Percentiles rank a stretch among this genome's conserved stretches.
Conservation (phyloP, 495 filamentous ascomycete genomes). For the Aspergillus cristatus region DNA sequence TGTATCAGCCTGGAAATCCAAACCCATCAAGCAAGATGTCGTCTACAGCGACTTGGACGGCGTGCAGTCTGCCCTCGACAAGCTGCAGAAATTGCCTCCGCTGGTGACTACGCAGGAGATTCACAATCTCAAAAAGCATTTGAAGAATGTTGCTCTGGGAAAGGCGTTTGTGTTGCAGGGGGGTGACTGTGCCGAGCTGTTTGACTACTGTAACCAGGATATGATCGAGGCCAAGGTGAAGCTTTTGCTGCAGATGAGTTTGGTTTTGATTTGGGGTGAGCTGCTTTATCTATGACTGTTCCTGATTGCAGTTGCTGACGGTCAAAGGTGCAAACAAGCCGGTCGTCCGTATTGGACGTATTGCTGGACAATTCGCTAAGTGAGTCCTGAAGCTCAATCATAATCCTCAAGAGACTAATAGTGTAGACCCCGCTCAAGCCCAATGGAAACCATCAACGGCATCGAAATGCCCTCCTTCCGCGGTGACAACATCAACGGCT, state of each 20-base stretch:
- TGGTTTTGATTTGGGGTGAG: slow-evolving; percentile 81
- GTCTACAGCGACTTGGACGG: slow-evolving; percentile 60
- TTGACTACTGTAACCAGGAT: slow-evolving; percentile 85
- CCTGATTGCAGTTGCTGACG: slow-evolving; percentile 6
- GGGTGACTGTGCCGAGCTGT: slow-evolving; percentile 92
- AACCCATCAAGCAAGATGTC: slow-evolving; percentile 88
- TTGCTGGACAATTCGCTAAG: slow-evolving; percentile 97
- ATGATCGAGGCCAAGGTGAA: slow-evolving; percentile 96
- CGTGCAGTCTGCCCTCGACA: slow-evolving; percentile 54
- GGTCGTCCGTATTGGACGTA: slow-evolving; percentile 87
- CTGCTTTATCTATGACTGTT: neutral
- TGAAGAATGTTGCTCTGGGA: slow-evolving; percentile 81
- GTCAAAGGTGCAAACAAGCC: slow-evolving; percentile 64
- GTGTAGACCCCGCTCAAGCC: slow-evolving; percentile 67
- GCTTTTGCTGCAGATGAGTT: slow-evolving; percentile 87
- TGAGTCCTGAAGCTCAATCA: slow-evolving; percentile 4
- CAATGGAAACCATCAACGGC: slow-evolving; percentile 74
- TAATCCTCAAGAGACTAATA: slow-evolving; percentile 6
- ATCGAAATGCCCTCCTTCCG: slow-evolving; percentile 80
- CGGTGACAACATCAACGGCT: slow-evolving; percentile 94
- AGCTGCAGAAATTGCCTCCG: slow-evolving; percentile 73
- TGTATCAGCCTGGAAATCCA: slow-evolving; percentile 65
- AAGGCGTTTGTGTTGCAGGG: slow-evolving; percentile 94
- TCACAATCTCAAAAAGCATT: slow-evolving; percentile 58
- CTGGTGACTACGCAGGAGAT: slow-evolving; percentile 88